A percentile compares a stretch with the other conserved stretches of the same genome.
Conservation (phyloP, 2,329 filamentous ascomycete genomes). For the Plectosphaerella plurivora region DNA sequence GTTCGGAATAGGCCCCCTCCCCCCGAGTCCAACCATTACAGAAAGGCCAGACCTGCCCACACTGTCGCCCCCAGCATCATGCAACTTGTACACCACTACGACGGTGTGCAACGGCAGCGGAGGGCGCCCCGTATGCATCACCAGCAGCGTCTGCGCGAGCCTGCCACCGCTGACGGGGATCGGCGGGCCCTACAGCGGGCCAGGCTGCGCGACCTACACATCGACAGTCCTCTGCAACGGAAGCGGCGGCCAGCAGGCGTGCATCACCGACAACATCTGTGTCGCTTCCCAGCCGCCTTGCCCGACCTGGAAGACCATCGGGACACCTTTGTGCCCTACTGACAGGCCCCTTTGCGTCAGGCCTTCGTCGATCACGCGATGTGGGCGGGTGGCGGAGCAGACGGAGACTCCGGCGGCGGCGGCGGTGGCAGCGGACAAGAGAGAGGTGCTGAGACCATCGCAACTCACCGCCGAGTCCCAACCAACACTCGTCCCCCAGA, state of each 20-base stretch:
- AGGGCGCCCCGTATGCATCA: neutral
- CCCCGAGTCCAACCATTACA: too few species aligned
- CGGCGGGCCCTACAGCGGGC: slow-evolving; percentile 1
- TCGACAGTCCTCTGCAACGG: slow-evolving; percentile 3
- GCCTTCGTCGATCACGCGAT: neutral
- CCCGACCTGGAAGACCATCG: neutral
- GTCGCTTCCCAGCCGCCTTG: neutral
- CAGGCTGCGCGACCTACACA: slow-evolving; percentile 1
- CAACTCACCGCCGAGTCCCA: too few species aligned
- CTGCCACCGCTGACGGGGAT: neutral
- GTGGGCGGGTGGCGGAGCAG: neutral
- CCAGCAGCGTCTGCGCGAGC: slow-evolving; percentile 1
- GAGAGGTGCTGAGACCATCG: neutral
- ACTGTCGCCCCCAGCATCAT: neutral
- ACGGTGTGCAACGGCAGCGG: slow-evolving; percentile 2
- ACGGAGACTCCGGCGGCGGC: neutral
- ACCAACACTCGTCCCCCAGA: too few species aligned
- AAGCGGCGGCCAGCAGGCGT: neutral
- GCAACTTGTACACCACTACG: neutral
- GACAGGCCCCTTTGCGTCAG: neutral
- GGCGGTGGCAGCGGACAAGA: neutral
- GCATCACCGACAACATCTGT: slow-evolving; percentile 1
- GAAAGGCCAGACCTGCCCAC: neutral
- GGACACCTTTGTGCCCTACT: neutral
- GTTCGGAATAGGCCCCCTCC: too few species aligned